Evolutionary conservation across 208 protist species (phyloP), one percentile per base, ranked within the genome.

Genomic region (Leishmania major): DNA sequence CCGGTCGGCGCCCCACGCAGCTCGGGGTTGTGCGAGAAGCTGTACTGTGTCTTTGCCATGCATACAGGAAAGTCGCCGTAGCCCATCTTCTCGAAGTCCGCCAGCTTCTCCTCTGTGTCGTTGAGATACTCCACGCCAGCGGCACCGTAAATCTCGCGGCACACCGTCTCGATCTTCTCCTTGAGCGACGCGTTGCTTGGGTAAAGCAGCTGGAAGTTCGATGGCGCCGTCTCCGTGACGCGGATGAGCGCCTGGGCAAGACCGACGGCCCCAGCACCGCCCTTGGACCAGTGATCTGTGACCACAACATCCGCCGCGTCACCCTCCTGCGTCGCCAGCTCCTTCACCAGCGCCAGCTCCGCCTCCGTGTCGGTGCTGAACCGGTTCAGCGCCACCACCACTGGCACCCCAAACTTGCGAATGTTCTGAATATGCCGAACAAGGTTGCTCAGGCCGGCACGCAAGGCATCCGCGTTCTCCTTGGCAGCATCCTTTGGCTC

Each of bases 1-100:
- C 93, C 96, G 28, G 84, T 95, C 28, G 98, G 98, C 7, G 91
- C 96, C 19, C 97, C 98, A 67, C 97, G 96, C 40, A 98, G 86
- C 45, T 93, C 88, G 60, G 97, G 90, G 79, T 99, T 92, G 87
- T 97, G 90, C 28, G 95, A 98, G 62, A 99, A 95, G 45, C 95
- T 98, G 82, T 99, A 97, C 85, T 99, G 99, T 43, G 99, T 99
- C 92, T 99, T 99, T 37, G 98, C 98, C 95, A 99, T 99, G 87
- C 99, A 99, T 59, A 99, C 96, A 31, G 95, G 94, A 75, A 96
- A 97, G 75, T 81, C 70, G 19, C 95, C 97, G 85, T 96, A 98
- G 60, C 95, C 94, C 40, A 84, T 83, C 72, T 37, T 79, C 78
- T 97, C 90, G 81, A 97, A 99, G 31, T 91, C 84, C 15, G 90